phyloP scores from a whole-genome alignment of 2,329 filamentous ascomycete genomes.

The Ceratocystis alfenasii region DNA sequence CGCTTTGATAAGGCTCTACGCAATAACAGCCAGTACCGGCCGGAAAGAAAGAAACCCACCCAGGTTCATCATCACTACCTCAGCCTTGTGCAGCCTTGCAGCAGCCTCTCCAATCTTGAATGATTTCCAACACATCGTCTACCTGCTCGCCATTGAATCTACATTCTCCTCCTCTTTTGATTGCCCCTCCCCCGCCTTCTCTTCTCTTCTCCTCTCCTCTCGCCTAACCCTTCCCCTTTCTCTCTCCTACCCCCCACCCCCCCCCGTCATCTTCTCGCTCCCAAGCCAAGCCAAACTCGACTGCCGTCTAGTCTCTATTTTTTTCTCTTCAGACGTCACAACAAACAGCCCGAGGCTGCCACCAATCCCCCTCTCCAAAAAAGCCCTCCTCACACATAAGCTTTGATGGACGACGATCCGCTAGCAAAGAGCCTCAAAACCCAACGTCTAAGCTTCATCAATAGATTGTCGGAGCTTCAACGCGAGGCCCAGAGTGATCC shows the following conservation, averaged over 20 bases:
- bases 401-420: constrained; percentile 23
- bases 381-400: not conserved
- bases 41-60: too few species aligned
- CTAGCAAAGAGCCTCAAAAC: constrained; percentile 22
- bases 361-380: not conserved
- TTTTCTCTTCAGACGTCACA: not conserved
- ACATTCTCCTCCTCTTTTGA: not conserved
- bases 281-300: too few species aligned
- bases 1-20: not conserved
- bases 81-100: not conserved
- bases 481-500: constrained; percentile 20
- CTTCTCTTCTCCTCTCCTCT: not conserved
- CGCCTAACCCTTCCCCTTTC: not conserved
- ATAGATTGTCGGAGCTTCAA: constrained; percentile 21
- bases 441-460: constrained; percentile 22
- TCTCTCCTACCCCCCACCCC: not conserved
- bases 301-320: not conserved
- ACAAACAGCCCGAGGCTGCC: not conserved
- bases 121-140: not conserved
- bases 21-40: too few species aligned
- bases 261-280: not conserved
- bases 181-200: not conserved
- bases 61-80: too few species aligned
- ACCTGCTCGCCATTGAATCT: not conserved
- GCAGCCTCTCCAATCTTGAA: not conserved